Evolutionary conservation across 75 land plant species (phyloP).

Genomic region (Picea sitchensis): DNA sequence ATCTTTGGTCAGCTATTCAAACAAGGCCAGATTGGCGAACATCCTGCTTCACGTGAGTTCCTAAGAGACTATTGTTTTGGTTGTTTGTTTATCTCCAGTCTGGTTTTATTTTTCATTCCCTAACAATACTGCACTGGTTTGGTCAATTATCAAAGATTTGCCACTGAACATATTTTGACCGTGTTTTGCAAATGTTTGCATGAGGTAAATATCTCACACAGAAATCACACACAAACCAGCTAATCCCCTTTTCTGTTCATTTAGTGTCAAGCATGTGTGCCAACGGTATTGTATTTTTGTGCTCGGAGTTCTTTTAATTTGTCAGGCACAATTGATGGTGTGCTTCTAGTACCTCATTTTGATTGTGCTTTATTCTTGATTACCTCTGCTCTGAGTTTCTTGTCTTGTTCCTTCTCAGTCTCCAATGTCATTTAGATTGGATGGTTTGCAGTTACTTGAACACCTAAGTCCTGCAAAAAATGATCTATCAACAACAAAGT

Average conservation of each 20-base stretch:
- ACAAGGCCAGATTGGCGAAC: conserved; percentile 58
- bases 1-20: conserved; percentile 76
- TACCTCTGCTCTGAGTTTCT: neutral
- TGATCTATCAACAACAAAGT: too few relatives aligned
- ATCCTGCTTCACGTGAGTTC: conserved; percentile 76
- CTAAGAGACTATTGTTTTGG: neutral
- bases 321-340: neutral
- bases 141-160: neutral
- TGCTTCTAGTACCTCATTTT: neutral
- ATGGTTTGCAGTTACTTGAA: neutral
- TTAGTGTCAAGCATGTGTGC: neutral
- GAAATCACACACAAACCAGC: neutral
- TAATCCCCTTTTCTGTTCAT: neutral
- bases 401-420: neutral
- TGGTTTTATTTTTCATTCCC: neutral
- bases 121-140: neutral
- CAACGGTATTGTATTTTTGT: neutral
- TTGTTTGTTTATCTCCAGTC: neutral
- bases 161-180: neutral
- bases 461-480: neutral
- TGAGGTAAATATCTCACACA: neutral
- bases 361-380: neutral
- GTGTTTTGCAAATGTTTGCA: neutral
- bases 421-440: neutral
- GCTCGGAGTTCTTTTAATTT: neutral